phyloP scores from a whole-genome alignment of 306 rosid species.

The Oxytropis ochrocephala region DNA sequence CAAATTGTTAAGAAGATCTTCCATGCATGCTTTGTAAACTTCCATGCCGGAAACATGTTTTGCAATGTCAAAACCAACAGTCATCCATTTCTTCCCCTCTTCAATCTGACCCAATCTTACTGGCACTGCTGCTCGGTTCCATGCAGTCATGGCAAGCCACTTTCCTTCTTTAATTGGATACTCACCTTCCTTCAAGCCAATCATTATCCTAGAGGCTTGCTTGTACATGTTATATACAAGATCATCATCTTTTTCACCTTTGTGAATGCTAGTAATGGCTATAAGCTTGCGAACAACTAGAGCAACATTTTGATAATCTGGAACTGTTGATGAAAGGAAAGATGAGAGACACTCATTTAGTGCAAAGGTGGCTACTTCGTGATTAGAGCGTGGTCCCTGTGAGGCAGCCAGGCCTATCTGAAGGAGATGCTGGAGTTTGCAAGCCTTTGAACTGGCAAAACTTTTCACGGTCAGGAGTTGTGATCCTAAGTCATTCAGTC shows the following conservation, averaged over 20 bases:
- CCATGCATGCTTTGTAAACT: constrained; percentile 76
- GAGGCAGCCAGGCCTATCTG: constrained; percentile 72
- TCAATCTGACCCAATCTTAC: constrained; percentile 76
- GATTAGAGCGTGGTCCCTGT: constrained; percentile 62
- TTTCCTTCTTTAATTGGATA: constrained; percentile 87
- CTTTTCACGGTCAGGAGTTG: constrained; percentile 52
- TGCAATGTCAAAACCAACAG: constrained; percentile 65
- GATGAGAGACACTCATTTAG: constrained; percentile 74
- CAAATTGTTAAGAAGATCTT: constrained; percentile 46
- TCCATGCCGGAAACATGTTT: constrained; percentile 81
- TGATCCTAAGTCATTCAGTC: constrained; percentile 58
- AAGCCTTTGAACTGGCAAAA: constrained; percentile 59
- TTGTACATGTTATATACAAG: constrained; percentile 63
- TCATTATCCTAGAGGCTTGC: constrained; percentile 74
- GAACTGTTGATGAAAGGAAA: constrained; percentile 62
- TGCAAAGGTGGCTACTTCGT: constrained; percentile 68
- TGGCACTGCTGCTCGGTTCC: constrained; percentile 87
- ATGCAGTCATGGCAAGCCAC: constrained; percentile 93
- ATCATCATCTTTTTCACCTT: constrained; percentile 77
- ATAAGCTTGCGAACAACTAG: constrained; percentile 73
- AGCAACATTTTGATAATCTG: constrained; percentile 67
- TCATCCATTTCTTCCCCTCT: constrained; percentile 80
- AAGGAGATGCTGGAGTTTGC: constrained; percentile 66
- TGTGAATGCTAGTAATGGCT: constrained; percentile 54
- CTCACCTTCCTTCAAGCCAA: constrained; percentile 81